Evolutionary conservation across 2,329 filamentous ascomycete genomes (phyloP).

Genomic region (Exophiala calicioides): DNA sequence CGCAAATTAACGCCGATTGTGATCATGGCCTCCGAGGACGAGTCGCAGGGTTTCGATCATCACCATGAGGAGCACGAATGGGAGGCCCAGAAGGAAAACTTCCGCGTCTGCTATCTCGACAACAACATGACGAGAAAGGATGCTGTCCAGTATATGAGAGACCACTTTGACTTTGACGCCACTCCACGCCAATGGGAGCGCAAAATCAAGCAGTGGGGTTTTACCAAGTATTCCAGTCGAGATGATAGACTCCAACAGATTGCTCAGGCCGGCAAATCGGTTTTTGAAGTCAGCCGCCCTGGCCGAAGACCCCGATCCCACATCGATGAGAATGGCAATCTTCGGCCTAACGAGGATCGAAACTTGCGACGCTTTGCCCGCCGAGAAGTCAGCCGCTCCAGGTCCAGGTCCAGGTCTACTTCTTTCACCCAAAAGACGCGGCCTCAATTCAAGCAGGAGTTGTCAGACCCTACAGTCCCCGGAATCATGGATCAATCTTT

Average conservation of each 20-base stretch:
- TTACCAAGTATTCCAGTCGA: conserved; percentile 29
- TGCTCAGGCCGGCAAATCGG: conserved; percentile 23
- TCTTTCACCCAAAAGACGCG: conserved; percentile 18
- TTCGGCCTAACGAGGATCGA: conserved; percentile 27
- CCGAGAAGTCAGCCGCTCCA: conserved; percentile 28
- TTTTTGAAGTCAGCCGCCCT: conserved; percentile 27
- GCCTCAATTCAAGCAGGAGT: conserved; percentile 18
- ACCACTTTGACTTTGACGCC: conserved; percentile 26
- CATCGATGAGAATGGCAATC: conserved; percentile 20
- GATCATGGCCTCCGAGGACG: conserved; percentile 27
- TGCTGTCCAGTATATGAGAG: conserved; percentile 25
- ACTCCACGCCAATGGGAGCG: conserved; percentile 32
- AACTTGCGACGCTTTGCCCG: conserved; percentile 31
- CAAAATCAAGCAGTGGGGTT: conserved; percentile 31
- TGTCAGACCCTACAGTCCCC: conserved; percentile 7
- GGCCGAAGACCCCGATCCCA: conserved; percentile 28
- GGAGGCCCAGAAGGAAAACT: conserved; percentile 28
- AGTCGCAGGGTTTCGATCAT: conserved; percentile 19
- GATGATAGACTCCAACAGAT: conserved; percentile 29
- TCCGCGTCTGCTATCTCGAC: conserved; percentile 28
- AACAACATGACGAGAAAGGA: conserved; percentile 30
- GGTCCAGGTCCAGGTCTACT: conserved; percentile 23
- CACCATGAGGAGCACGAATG: conserved; percentile 31
- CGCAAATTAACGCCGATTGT: neutral
- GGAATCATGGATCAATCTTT: conserved; percentile 17